phyloP scores from a whole-genome alignment of 345 rosid genomes.

The Trapa incisa region DNA sequence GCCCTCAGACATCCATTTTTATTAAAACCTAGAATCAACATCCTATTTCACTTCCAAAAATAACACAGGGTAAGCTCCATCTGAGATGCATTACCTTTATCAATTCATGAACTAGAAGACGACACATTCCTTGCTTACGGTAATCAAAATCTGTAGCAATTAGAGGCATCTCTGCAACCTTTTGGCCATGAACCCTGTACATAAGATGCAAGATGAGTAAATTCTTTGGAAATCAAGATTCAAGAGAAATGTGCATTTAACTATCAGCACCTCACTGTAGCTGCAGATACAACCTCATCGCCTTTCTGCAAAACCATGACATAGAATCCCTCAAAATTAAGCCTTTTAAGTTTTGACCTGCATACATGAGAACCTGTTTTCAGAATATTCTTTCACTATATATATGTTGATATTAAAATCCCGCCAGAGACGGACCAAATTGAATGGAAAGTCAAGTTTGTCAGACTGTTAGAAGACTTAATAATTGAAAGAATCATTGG shows the following conservation, averaged over 20 bases:
- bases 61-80: background rate
- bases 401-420: background rate
- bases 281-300: constrained; percentile 29
- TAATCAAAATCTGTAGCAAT: constrained; percentile 29
- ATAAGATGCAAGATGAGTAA: background rate
- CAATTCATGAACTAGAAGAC: constrained; percentile 22
- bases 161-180: constrained; percentile 42
- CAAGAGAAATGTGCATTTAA: background rate
- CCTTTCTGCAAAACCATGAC: constrained; percentile 27
- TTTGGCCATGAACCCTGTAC: constrained; percentile 28
- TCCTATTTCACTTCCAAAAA: background rate
- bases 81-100: constrained; percentile 24
- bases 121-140: constrained; percentile 41
- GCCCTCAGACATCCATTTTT: background rate
- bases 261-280: constrained; percentile 28
- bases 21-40: background rate
- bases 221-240: background rate
- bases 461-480: background rate
- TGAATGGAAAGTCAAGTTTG: too few species aligned
- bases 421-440: background rate
- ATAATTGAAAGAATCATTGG: background rate
- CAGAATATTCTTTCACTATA: background rate
- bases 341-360: constrained; percentile 30
- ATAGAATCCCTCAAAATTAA: constrained; percentile 37
- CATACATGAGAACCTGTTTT: background rate